Evolutionary conservation across 2,329 filamentous ascomycete genomes (phyloP).

Genomic region (Colletotrichum sp.): DNA sequence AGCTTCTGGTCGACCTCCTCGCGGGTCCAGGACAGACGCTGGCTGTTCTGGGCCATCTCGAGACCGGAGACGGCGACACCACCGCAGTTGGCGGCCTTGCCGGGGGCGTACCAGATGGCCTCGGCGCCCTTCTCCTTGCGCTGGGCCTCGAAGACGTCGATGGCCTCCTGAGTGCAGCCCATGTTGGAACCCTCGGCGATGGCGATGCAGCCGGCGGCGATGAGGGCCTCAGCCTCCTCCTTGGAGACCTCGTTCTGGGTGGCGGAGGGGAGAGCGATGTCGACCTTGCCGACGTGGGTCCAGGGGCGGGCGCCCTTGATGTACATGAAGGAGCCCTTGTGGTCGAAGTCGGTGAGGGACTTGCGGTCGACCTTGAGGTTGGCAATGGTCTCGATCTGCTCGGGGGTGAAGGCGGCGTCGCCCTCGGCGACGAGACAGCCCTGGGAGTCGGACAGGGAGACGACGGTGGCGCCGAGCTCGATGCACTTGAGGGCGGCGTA

Average conservation of each 20-base stretch:
- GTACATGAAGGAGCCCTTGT: conserved; percentile 78
- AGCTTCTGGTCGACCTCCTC: conserved; percentile 93
- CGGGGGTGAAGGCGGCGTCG: conserved; percentile 75
- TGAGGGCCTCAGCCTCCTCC: conserved; percentile 85
- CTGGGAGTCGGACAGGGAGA: conserved; percentile 93
- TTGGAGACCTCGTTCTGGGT: conserved; percentile 97
- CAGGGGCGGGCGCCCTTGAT: conserved; percentile 87
- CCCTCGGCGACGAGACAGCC: conserved; percentile 79
- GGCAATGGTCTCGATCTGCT: conserved; percentile 81
- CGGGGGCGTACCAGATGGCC: conserved; percentile 94
- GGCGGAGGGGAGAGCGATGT: conserved; percentile 89
- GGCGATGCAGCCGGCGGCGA: conserved; percentile 78
- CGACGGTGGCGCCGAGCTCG: conserved; percentile 90
- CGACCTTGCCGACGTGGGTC: conserved; percentile 87
- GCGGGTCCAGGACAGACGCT: conserved; percentile 81
- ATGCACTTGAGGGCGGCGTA: conserved; percentile 96
- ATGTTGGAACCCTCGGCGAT: conserved; percentile 98
- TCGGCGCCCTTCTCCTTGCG: conserved; percentile 70
- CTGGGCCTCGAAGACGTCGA: conserved; percentile 86
- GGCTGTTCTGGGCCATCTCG: conserved; percentile 98
- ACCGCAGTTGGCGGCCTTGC: conserved; percentile 96
- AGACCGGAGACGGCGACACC: conserved; percentile 97
- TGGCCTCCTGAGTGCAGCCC: conserved; percentile 96
- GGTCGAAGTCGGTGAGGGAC: conserved; percentile 75
- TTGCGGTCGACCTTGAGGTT: conserved; percentile 86